Evolutionary conservation across 257 asterid species (phyloP), one percentile per base, ranked within the genome.

Genomic region (Lantana camara): DNA sequence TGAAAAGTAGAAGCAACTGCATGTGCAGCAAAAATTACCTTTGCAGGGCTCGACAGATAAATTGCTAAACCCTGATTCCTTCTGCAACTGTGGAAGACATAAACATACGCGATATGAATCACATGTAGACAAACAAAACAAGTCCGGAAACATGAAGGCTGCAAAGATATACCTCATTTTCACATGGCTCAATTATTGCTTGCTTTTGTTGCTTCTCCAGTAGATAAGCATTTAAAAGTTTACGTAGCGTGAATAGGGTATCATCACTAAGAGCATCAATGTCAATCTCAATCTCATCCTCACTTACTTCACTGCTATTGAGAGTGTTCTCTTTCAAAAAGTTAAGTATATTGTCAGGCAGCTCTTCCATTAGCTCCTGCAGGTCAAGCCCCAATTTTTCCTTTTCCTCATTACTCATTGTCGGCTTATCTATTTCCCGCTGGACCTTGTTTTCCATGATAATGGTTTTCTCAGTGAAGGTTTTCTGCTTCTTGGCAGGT

Each of bases 271-370:
- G 79, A 8, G 84, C 70, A n/a, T 85, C 96, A 69, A 91, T 73
- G 70, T 91, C 98, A 55, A 93, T 81, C 79, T 93, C 98, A 57
- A 93, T 89, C 85, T 89, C 97, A 51, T 87, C 95, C 60, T 89
- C 97, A 21, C 68, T 70, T 20, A 70, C 83, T 75, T 87, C 81
- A 73, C 75, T 72, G 61, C 81, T 60, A 63, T 70, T 79, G 24
- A 67, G 52, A 68, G 88, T 67, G 75, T 79, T 78, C 74, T 75
- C 82, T 66, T 80, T 85, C 77, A 89, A 55, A 72, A 89, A 93
- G 45, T 77, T 86, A 48, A 93, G 67, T 44, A 87, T 85, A 71
- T 65, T 75, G 40, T 87, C 96, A 47, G 98, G 98, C 64, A 89
- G 72, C 20, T 89, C 96, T 14, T 79, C 81, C 49, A 85, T 44